Conservation (phyloP, 2,329 filamentous ascomycete species). For the Myriosclerotinia curreyana region DNA sequence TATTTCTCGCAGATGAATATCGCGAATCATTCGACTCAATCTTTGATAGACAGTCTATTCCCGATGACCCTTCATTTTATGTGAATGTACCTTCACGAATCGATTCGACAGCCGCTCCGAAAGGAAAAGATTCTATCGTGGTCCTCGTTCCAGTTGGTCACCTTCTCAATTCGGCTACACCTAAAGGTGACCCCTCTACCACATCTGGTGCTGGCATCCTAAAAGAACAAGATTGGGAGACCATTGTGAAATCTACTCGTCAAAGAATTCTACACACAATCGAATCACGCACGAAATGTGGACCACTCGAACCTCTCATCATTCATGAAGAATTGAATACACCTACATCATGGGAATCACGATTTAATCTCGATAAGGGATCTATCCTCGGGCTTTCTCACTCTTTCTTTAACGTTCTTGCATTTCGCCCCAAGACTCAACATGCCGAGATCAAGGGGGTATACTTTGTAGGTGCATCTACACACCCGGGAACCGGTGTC, state of each 20-base stretch:
- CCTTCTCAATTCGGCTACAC: constrained; percentile 49
- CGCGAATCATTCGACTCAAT: constrained; percentile 72
- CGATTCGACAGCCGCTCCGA: constrained; percentile 64
- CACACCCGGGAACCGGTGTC: constrained; percentile 73
- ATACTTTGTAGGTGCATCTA: constrained; percentile 73
- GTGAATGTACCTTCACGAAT: constrained; percentile 71
- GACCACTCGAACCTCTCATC: constrained; percentile 41
- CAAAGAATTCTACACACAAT: constrained; percentile 60
- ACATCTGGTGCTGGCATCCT: constrained; percentile 35
- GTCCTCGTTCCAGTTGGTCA: constrained; percentile 72
- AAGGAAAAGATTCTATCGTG: constrained; percentile 62
- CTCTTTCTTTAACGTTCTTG: constrained; percentile 70
- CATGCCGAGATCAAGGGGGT: constrained; percentile 45
- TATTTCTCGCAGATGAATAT: constrained; percentile 73
- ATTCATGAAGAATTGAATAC: constrained; percentile 62
- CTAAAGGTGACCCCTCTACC: constrained; percentile 29
- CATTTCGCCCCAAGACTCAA: constrained; percentile 59
- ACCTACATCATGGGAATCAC: constrained; percentile 60
- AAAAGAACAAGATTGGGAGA: constrained; percentile 56
- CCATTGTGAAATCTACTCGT: constrained; percentile 58
- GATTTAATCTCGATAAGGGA: constrained; percentile 72
- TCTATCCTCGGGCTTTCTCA: constrained; percentile 71
- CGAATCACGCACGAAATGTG: constrained; percentile 55
- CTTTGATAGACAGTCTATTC: constrained; percentile 66
- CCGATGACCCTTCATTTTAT: constrained; percentile 69